These are phyloP conservation scores for Lactarius akahatsu DNA, from an alignment of 768 basidiomycete species.

Conservation along the genomic window DNA sequence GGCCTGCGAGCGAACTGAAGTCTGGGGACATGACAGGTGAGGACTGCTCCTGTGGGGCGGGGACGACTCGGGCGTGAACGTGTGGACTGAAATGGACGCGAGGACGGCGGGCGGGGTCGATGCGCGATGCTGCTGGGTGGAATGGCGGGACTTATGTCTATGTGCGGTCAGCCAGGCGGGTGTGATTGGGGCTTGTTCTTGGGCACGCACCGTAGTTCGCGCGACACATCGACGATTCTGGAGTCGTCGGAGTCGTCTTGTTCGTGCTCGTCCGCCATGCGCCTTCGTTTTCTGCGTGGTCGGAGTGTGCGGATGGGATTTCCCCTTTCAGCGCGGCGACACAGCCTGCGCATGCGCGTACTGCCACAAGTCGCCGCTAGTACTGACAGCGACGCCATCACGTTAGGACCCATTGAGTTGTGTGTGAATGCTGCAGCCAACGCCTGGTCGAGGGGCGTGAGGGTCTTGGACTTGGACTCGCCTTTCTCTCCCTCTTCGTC, in stretches of 20 bases:
- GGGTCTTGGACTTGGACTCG: neutral
- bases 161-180: neutral
- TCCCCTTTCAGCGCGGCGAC: neutral
- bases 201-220: neutral
- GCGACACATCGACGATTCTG: neutral
- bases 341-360: neutral
- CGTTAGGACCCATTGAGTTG: conserved; percentile 12
- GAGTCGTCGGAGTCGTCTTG: neutral
- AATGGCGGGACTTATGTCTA: neutral
- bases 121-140: neutral
- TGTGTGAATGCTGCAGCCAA: conserved; percentile 17
- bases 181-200: conserved; percentile 1
- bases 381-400: neutral
- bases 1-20: conserved; percentile 2
- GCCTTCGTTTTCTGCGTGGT: conserved; percentile 10
- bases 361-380: neutral
- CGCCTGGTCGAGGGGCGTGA: conserved; percentile 3
- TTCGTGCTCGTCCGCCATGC: neutral
- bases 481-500: neutral
- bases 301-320: neutral
- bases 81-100: neutral
- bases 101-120: neutral
- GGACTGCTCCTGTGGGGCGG: neutral
- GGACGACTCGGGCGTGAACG: neutral
- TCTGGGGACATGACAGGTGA: neutral